Evolutionary conservation across 495 filamentous ascomycete genomes (phyloP), one percentile per base, ranked within the genome.

Genomic region (Annulohypoxylon bovei): DNA sequence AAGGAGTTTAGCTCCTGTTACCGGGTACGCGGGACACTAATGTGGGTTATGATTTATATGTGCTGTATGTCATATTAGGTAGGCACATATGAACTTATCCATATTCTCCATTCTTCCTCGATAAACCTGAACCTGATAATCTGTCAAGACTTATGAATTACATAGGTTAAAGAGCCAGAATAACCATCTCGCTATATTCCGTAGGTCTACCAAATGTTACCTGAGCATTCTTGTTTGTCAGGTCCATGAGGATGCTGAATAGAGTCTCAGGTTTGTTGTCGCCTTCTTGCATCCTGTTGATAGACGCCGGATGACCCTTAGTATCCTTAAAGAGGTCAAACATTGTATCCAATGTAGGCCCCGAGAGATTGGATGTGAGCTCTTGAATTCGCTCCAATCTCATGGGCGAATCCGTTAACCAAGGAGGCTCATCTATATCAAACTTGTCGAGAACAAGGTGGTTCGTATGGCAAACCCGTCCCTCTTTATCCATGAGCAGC

Each of bases 401-500:
- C 8, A 80, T 70, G 0, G 79, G 77, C 3, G 87, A 89, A 56
- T 89, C 87, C n/a, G 76, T 75, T 9, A 88, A 68, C 84, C 86
- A 88, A 1, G 80, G 72, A 1, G 83, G 82, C 64, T 88, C 85
- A 11, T 82, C 78, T 12, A 85, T 80, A 14, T 70, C 74, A 1
- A 57, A 20, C 23, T 75, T 70, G 6, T 76, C 69, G 18, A 73
- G 54, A 25, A 91, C 54, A 42, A 87, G 86, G 62, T 92, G 89
- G 69, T 92, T 92, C 18, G 89, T 85, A 73, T 92, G 90, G 2
- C 79, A 81, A 2, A 92, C 78, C 6, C 83, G 74, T 0, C 82
- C 84, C 1, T 77, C 67, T 1, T 71, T 68, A 69, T 88, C 82
- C 72, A 84, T 81, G 3, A 73, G 27, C 33, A 90, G 67, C 68